These are phyloP conservation scores for Chaetomium sp. DNA, from an alignment of 2,329 filamentous ascomycete genomes.

Conservation along the genomic window DNA sequence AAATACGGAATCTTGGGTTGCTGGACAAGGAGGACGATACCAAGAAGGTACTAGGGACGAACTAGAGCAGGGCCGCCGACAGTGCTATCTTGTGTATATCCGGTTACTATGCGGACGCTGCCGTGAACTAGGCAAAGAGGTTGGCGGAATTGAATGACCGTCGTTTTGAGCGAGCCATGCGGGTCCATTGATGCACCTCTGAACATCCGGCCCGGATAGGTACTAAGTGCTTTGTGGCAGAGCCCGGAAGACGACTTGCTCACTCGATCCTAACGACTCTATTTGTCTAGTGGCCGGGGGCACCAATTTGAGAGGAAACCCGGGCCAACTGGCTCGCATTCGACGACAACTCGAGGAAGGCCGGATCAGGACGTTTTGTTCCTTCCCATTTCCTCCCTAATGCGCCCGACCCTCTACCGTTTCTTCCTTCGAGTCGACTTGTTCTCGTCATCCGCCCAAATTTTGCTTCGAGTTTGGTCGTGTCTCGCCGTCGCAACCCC, in stretches of 20 bases:
- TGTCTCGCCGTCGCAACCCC: not conserved
- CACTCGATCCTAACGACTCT: not conserved
- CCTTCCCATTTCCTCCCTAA: not conserved
- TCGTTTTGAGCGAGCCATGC: constrained; percentile 2
- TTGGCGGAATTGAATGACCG: constrained; percentile 11
- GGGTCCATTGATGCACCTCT: not conserved
- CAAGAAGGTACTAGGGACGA: constrained; percentile 56
- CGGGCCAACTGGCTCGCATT: not conserved
- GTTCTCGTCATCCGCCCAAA: not conserved
- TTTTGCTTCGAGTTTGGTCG: not conserved
- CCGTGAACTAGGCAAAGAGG: not conserved
- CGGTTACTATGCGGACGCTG: not conserved
- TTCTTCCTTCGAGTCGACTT: not conserved
- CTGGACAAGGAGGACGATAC: constrained; percentile 82
- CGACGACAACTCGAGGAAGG: not conserved
- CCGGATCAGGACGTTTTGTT: not conserved
- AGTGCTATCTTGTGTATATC: constrained; percentile 29
- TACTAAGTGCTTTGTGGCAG: not conserved
- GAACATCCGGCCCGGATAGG: not conserved
- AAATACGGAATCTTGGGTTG: constrained; percentile 85
- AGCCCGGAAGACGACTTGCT: not conserved
- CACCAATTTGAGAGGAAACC: not conserved
- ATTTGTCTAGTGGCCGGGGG: not conserved
- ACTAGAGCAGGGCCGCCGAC: constrained; percentile 28
- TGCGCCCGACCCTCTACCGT: not conserved